A percentile compares a stretch with the other conserved stretches of the same genome.
Evolutionary conservation across 345 rosid species (phyloP).

Genomic region (Draba incana): DNA sequence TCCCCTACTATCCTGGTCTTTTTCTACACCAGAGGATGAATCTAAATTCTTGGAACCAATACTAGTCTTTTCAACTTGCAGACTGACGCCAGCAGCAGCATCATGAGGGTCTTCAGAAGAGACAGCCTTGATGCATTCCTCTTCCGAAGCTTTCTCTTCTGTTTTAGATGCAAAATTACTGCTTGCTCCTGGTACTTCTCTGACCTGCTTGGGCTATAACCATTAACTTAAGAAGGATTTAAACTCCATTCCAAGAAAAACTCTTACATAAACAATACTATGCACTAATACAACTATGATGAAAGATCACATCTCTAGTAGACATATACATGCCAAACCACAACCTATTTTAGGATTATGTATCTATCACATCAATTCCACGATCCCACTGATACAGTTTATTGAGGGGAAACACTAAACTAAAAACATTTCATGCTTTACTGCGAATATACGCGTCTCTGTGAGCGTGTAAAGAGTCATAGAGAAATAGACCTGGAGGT

Average conservation of each 20-base stretch:
- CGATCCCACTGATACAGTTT: slow-evolving; percentile 26
- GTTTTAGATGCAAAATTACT: slow-evolving; percentile 35
- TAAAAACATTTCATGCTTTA: not conserved
- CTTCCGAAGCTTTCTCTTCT: slow-evolving; percentile 45
- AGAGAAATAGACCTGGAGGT: slow-evolving; percentile 63
- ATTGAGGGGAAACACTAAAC: slow-evolving; percentile 5
- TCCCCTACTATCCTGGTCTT: slow-evolving; percentile 48
- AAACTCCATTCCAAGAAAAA: slow-evolving; percentile 17
- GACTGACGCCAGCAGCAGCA: slow-evolving; percentile 35
- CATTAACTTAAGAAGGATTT: slow-evolving; percentile 35
- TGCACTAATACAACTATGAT: slow-evolving; percentile 15
- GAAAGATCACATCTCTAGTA: slow-evolving; percentile 29
- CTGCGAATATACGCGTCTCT: not conserved
- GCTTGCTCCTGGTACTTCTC: slow-evolving; percentile 55
- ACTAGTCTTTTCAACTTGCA: slow-evolving; percentile 46
- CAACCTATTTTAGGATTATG: slow-evolving; percentile 9
- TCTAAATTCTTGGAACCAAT: slow-evolving; percentile 42
- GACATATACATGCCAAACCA: slow-evolving; percentile 14
- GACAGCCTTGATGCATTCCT: slow-evolving; percentile 42
- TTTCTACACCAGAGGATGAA: slow-evolving; percentile 41
- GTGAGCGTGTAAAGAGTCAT: slow-evolving; percentile 20
- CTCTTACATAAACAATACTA: slow-evolving; percentile 24
- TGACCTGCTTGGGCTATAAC: slow-evolving; percentile 60
- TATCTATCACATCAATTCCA: slow-evolving; percentile 23
- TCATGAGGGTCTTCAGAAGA: slow-evolving; percentile 41